phyloP scores from a whole-genome alignment of 2,329 filamentous ascomycete species.

The Fusarium sp. region DNA sequence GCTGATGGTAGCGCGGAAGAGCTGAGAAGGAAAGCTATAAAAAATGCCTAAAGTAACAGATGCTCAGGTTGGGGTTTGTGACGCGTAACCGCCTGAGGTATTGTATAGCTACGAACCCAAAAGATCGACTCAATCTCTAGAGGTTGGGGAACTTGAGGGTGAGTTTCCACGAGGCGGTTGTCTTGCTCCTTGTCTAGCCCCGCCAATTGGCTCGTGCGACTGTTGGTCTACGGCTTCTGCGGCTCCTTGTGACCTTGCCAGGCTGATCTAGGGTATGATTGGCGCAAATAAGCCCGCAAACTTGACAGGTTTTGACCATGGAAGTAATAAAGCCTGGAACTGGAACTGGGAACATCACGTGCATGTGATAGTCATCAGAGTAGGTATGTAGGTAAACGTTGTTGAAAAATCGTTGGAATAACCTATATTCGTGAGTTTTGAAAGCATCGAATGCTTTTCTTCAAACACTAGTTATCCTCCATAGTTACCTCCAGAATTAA shows the following conservation, averaged over 20 bases:
- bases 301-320: constrained; percentile 1
- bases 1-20: background rate
- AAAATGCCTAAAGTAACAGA: constrained; percentile 9
- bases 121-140: constrained; percentile 37
- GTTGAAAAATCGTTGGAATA: constrained; percentile 5
- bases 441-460: background rate
- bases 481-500: background rate
- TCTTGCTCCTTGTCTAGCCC: constrained; percentile 42
- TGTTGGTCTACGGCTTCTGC: constrained; percentile 34
- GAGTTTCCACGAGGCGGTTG: constrained; percentile 12
- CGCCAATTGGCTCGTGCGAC: constrained; percentile 39
- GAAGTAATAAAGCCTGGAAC: constrained; percentile 1
- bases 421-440: constrained; percentile 13
- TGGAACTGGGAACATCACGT: constrained; percentile 26
- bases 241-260: constrained; percentile 30
- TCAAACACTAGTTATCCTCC: background rate
- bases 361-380: background rate
- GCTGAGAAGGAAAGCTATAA: constrained; percentile 7
- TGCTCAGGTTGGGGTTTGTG: background rate
- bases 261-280: constrained; percentile 35
- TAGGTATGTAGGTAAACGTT: background rate
- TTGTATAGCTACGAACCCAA: constrained; percentile 25
- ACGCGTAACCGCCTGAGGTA: constrained; percentile 10
- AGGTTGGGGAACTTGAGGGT: constrained; percentile 31
- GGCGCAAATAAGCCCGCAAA: constrained; percentile 29